These are phyloP conservation scores for Vitis cinerea DNA, from an alignment of 164 flowering plant species.

Conservation along the genomic window DNA sequence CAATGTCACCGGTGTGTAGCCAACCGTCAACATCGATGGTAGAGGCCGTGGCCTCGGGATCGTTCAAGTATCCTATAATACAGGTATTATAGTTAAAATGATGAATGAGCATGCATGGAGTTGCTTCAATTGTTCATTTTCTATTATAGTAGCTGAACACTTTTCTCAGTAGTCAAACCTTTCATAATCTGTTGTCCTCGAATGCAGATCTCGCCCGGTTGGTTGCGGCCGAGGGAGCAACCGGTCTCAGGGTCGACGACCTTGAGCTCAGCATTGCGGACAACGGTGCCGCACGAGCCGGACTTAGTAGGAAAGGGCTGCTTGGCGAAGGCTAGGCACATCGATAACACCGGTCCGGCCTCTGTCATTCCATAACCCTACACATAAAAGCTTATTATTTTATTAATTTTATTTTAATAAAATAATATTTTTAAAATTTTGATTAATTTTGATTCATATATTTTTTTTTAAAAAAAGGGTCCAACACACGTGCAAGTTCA, in stretches of 20 bases:
- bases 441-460: no score
- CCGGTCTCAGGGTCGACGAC: constrained; percentile 67
- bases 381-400: neutral
- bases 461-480: no score
- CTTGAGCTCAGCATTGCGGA: constrained; percentile 75
- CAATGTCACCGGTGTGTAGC: constrained; percentile 91
- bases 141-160: no score
- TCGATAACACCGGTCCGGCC: constrained; percentile 72
- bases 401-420: no score
- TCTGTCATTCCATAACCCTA: constrained; percentile 96
- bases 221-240: constrained; percentile 48
- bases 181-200: constrained; percentile 75
- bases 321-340: constrained; percentile 73
- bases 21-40: constrained; percentile 78
- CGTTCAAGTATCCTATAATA: constrained; percentile 64
- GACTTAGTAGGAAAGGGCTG: constrained; percentile 58
- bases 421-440: no score
- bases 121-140: no score
- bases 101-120: no score
- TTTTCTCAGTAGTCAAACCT: constrained; percentile 32
- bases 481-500: no score
- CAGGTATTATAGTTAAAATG: no score
- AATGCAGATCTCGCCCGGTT: constrained; percentile 80
- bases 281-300: constrained; percentile 85
- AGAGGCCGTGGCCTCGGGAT: constrained; percentile 51